Percentiles rank a stretch among this genome's conserved stretches.
These are phyloP conservation scores for Eucalyptus viminalis DNA, from an alignment of 345 rosid genomes.

Conservation along the genomic window DNA sequence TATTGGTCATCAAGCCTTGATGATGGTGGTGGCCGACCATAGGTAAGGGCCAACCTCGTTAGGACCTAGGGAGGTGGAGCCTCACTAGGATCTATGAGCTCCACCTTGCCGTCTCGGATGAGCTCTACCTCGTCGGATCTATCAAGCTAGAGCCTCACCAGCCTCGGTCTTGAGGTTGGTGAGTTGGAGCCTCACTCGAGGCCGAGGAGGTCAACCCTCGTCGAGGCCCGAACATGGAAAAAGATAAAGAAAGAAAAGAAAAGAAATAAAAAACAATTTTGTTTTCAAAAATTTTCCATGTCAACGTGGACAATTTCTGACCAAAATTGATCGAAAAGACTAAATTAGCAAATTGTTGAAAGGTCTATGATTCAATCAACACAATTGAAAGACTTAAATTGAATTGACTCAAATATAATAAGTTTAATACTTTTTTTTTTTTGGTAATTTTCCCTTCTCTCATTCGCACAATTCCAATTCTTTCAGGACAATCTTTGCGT, in stretches of 20 bases:
- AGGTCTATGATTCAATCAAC: no score
- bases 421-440: neutral
- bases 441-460: neutral
- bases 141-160: neutral
- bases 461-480: neutral
- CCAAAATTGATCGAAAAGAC: neutral
- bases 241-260: no score
- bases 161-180: no score
- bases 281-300: no score
- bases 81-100: neutral
- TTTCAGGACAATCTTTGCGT: neutral
- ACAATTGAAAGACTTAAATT: no score
- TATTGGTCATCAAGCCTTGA: neutral
- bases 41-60: neutral
- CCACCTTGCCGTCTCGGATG: no score
- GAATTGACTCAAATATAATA: neutral
- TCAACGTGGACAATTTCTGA: no score
- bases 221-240: neutral
- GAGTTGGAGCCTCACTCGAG: neutral
- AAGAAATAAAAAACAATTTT: no score
- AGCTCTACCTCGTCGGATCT: no score
- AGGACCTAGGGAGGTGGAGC: neutral
- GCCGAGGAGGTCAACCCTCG: fast-evolving
- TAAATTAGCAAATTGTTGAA: no score
- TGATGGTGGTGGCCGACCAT: fast-evolving